These are phyloP conservation scores for Nemania diffusa DNA, from an alignment of 2,329 filamentous ascomycete species.

Conservation along the genomic window DNA sequence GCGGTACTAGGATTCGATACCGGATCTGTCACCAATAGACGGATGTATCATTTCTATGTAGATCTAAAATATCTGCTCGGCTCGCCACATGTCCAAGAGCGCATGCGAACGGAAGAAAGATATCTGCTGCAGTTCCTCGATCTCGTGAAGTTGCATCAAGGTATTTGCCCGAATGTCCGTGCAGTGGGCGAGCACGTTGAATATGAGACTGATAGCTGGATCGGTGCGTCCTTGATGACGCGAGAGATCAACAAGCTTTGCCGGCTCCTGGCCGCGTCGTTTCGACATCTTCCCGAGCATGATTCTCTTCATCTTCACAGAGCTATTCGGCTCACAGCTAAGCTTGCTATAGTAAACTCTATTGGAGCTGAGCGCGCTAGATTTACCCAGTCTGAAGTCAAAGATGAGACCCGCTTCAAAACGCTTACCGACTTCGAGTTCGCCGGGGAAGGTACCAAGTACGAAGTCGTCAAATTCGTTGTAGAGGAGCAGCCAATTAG, in stretches of 20 bases:
- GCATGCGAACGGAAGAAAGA: constrained; percentile 81
- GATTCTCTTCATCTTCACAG: constrained; percentile 73
- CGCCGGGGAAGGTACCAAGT: constrained; percentile 65
- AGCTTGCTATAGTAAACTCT: constrained; percentile 87
- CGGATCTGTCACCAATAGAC: constrained; percentile 91
- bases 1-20: constrained; percentile 93
- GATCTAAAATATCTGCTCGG: constrained; percentile 92
- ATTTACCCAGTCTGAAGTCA: constrained; percentile 89
- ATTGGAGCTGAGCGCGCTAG: constrained; percentile 87
- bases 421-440: constrained; percentile 82
- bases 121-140: constrained; percentile 96
- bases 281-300: constrained; percentile 74
- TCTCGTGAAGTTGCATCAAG: constrained; percentile 93
- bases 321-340: constrained; percentile 79
- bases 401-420: constrained; percentile 86
- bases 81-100: constrained; percentile 87
- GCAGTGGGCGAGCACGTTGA: constrained; percentile 96
- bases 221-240: constrained; percentile 92
- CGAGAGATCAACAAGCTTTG: constrained; percentile 94
- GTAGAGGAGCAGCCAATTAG: constrained; percentile 93
- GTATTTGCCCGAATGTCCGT: constrained; percentile 92
- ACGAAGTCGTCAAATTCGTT: constrained; percentile 83
- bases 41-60: constrained; percentile 97
- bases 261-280: constrained; percentile 87
- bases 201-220: constrained; percentile 98